Evolutionary conservation across 2,329 filamentous ascomycete species (phyloP).

Genomic region (Aspergillus chevalieri): DNA sequence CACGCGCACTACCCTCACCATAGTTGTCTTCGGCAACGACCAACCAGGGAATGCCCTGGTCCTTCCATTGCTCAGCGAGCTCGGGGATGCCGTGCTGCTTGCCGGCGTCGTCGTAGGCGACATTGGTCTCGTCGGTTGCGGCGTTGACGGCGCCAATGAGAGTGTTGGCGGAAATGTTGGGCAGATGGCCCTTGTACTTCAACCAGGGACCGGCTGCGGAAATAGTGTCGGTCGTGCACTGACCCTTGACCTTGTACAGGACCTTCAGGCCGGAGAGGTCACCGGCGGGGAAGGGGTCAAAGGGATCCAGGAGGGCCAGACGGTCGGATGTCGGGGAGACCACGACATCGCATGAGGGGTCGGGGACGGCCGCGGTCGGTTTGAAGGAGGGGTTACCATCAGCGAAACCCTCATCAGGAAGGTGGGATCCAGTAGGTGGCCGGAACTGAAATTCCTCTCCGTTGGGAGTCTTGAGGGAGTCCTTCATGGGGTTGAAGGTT

Average conservation of each 20-base stretch:
- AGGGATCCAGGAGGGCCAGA: slow-evolving; percentile 85
- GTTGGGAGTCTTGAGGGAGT: slow-evolving; percentile 70
- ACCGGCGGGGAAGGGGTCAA: slow-evolving; percentile 68
- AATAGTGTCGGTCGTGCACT: slow-evolving; percentile 98
- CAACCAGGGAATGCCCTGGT: slow-evolving; percentile 70
- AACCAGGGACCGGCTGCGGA: slow-evolving; percentile 95
- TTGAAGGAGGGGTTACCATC: slow-evolving; percentile 68
- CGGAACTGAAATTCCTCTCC: slow-evolving; percentile 81
- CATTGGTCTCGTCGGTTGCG: slow-evolving; percentile 86
- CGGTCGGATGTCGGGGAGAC: slow-evolving; percentile 85
- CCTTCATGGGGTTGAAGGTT: slow-evolving; percentile 93
- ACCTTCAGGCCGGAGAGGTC: slow-evolving; percentile 76
- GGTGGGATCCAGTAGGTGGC: slow-evolving; percentile 58
- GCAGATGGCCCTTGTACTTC: slow-evolving; percentile 98
- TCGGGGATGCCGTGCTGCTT: slow-evolving; percentile 73
- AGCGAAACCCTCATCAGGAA: slow-evolving; percentile 71
- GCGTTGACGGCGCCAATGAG: slow-evolving; percentile 92
- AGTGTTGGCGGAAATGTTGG: slow-evolving; percentile 96
- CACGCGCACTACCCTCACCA: slow-evolving; percentile 80
- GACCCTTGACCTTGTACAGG: slow-evolving; percentile 91
- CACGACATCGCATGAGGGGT: slow-evolving; percentile 63
- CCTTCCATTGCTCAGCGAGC: slow-evolving; percentile 77
- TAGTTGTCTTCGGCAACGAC: slow-evolving; percentile 98
- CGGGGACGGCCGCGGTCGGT: slow-evolving; percentile 65
- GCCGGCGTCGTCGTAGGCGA: slow-evolving; percentile 80